phyloP scores from a whole-genome alignment of 2,329 filamentous ascomycete genomes.

The Diplodia corticola region DNA sequence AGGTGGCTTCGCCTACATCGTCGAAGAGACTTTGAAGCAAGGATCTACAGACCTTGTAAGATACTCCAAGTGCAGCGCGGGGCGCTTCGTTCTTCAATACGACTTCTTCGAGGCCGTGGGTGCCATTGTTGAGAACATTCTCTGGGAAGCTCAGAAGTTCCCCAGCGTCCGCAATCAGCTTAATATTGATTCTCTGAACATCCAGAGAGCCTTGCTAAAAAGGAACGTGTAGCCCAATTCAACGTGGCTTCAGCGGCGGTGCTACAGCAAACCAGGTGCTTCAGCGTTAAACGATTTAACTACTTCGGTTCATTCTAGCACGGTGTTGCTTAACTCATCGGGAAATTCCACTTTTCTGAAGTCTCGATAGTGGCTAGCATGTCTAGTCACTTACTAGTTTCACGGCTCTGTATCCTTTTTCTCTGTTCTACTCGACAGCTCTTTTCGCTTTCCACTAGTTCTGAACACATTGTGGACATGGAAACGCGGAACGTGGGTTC shows the following conservation, averaged over 20 bases:
- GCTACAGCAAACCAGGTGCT: too few species aligned
- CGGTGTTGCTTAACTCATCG: too few species aligned
- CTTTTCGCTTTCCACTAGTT: too few species aligned
- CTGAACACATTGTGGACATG: too few species aligned
- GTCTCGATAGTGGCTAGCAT: too few species aligned
- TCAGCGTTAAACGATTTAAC: too few species aligned
- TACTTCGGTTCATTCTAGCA: too few species aligned
- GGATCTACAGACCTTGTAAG: neutral
- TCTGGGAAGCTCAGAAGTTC: neutral
- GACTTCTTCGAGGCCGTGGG: neutral
- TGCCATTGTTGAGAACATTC: neutral
- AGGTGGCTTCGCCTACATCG: neutral
- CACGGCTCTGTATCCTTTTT: too few species aligned
- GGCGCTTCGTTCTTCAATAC: neutral
- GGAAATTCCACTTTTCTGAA: too few species aligned
- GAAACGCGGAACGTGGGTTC: too few species aligned
- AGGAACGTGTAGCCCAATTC: neutral
- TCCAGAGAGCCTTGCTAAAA: neutral
- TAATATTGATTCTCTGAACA: neutral
- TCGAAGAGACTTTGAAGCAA: neutral
- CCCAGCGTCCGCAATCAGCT: neutral
- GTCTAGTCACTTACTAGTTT: too few species aligned
- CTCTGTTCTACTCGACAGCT: too few species aligned
- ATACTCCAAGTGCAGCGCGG: neutral
- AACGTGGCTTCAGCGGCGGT: neutral